Conservation (phyloP, 169 alveolate species). For the Plasmodium coatneyi region DNA sequence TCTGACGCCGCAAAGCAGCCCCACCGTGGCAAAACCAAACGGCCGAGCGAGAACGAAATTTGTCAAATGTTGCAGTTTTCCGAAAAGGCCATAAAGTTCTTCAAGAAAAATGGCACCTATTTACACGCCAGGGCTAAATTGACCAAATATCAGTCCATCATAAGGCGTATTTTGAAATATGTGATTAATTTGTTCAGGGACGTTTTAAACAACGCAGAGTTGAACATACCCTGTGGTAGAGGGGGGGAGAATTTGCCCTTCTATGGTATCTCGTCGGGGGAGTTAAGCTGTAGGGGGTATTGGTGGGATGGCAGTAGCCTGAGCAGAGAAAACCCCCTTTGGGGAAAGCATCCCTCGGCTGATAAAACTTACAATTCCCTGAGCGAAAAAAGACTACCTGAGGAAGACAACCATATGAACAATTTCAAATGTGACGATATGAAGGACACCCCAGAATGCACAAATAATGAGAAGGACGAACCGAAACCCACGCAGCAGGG, state of each 20-base stretch:
- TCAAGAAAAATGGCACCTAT: constrained; percentile 48
- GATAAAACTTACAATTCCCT: background rate
- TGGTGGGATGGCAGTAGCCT: background rate
- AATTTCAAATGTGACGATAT: background rate
- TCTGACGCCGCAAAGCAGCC: background rate
- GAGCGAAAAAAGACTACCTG: background rate
- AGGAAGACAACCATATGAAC: background rate
- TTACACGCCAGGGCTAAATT: constrained; percentile 36
- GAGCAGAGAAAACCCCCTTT: background rate
- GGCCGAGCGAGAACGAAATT: constrained; percentile 35
- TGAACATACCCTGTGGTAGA: constrained; percentile 12
- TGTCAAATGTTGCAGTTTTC: constrained; percentile 50
- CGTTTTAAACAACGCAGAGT: constrained; percentile 66
- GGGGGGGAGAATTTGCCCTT: background rate
- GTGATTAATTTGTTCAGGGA: constrained; percentile 60
- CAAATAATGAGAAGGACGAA: background rate
- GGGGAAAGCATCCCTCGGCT: background rate
- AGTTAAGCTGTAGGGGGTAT: background rate
- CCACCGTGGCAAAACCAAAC: background rate
- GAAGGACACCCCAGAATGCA: background rate
- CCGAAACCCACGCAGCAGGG: too few relatives aligned
- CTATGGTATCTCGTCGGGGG: background rate
- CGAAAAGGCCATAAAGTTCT: constrained; percentile 69
- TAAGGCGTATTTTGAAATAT: constrained; percentile 47
- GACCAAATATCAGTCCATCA: constrained; percentile 52